Base-by-base conservation (phyloP, 140 eudicot species). In the Bidens hawaiensis region DNA sequence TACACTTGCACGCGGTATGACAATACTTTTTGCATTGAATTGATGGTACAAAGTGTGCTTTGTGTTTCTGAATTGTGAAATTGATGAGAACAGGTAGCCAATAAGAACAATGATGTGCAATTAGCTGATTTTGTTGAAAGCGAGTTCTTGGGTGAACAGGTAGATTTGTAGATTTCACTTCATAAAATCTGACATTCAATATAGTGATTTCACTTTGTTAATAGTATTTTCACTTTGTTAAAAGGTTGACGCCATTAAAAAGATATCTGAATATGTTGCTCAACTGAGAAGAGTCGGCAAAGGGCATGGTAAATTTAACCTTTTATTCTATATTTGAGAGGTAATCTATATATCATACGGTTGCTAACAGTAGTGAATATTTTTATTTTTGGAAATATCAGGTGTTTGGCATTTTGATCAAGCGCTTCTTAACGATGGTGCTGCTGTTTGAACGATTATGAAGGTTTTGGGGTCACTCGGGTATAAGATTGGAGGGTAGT, bases 181-280 rank as follows among this genome's bases (percentile, higher is more conserved):
- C 25, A 16, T 41, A 11, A 18, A 52, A 27, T 42, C 31, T 28
- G 24, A 51, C 25, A 38, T 38, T 25, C 8, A 11, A 30, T 48
- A 18, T 23, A 31, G n/a, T 53, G 43, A 25, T 24, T 41, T 62
- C 15, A 34, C 3, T 49, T n/a, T n/a, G n/a, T n/a, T 31, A 18
- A 24, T 24, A 24, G 12, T 23, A 14, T 54, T 54, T 66, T 36
- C 3, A 12, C 34, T 59, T 23, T 49, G 52, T 34, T 45, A 21
- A 53, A 71, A 90, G 98, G 96, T 91, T 59, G 99, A 91, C 69
- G 85, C 99, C 7, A 91, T 91, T n/a, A 91, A 91, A 82, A 82
- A 72, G 75, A 87, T 91, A 46, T 87, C 99, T 22, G 99, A 91
- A 68, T 91, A 91, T 68, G 99, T 91, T 56, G 96, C 99, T 31